These are phyloP conservation scores for Misopates orontium DNA, from an alignment of 257 asterid species.

Conservation along the genomic window DNA sequence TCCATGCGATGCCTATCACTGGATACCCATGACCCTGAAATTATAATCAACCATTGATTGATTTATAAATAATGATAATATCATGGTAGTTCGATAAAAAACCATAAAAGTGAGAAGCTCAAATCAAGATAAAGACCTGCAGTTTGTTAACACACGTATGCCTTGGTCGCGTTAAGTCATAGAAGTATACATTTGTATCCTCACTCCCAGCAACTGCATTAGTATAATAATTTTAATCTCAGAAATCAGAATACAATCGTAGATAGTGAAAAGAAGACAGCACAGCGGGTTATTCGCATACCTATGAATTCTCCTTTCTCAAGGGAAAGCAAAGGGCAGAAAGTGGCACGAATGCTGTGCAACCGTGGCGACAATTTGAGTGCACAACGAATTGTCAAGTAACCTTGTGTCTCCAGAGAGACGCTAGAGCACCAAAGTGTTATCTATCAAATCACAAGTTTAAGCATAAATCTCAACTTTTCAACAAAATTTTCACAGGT, in stretches of 20 bases:
- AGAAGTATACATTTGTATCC: slow-evolving; percentile 91
- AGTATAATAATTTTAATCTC: slow-evolving; percentile 23
- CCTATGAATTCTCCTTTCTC: slow-evolving; percentile 98
- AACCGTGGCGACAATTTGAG: slow-evolving; percentile 81
- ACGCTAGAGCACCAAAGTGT: slow-evolving; percentile 49
- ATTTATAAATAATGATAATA: not conserved
- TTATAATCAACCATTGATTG: slow-evolving; percentile 15
- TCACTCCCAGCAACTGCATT: slow-evolving; percentile 96
- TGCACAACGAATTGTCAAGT: slow-evolving; percentile 84
- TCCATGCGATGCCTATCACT: slow-evolving; percentile 95
- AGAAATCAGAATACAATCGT: slow-evolving; percentile 20
- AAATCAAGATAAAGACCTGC: slow-evolving; percentile 53
- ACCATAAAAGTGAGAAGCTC: not conserved
- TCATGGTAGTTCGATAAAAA: no score
- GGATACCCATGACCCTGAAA: slow-evolving; percentile 93
- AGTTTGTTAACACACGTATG: slow-evolving; percentile 95
- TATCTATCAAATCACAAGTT: slow-evolving; percentile 14
- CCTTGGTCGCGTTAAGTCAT: slow-evolving; percentile 83
- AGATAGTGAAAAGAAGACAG: not conserved
- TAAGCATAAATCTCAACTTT: slow-evolving; percentile 4
- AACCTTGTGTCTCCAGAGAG: slow-evolving; percentile 84
- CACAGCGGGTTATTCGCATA: slow-evolving; percentile 20
- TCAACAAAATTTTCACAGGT: slow-evolving; percentile 17
- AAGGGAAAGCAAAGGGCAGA: slow-evolving; percentile 97
- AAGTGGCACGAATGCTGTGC: slow-evolving; percentile 90